Conservation (phyloP, 2,329 filamentous ascomycete species). For the Cladosporium halotolerans region DNA sequence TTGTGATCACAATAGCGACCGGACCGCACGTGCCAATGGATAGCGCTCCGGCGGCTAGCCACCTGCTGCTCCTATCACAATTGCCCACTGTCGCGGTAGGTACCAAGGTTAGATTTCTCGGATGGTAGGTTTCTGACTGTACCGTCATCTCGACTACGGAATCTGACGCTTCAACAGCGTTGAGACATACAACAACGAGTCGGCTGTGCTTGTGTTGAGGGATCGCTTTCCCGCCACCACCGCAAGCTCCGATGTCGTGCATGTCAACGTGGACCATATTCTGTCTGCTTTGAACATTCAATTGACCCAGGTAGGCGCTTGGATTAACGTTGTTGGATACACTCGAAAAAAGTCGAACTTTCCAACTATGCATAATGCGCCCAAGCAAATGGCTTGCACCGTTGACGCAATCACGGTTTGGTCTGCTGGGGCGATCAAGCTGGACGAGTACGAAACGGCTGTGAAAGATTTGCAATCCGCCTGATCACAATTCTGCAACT, state of each 20-base stretch:
- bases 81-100: conserved; percentile 37
- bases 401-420: conserved; percentile 76
- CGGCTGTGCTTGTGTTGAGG: conserved; percentile 59
- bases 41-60: conserved; percentile 48
- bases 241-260: conserved; percentile 38
- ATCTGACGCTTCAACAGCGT: conserved; percentile 41
- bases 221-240: conserved; percentile 54
- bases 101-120: conserved; percentile 88
- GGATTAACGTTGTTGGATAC: conserved; percentile 87
- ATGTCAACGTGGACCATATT: conserved; percentile 66
- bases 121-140: conserved; percentile 62
- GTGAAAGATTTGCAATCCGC: conserved; percentile 30
- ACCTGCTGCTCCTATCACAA: conserved; percentile 44
- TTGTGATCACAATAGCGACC: not conserved
- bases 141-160: not conserved
- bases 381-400: not conserved
- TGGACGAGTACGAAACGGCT: conserved; percentile 64
- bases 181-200: conserved; percentile 49
- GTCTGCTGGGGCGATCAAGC: conserved; percentile 64
- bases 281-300: conserved; percentile 58
- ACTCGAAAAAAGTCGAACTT: not conserved
- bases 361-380: too few species aligned
- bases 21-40: not conserved
- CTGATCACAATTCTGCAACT: too few species aligned
- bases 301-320: conserved; percentile 66